Evolutionary conservation across 345 rosid species (phyloP), one percentile per base, ranked within the genome.

Genomic region (Lagerstroemia speciosa): DNA sequence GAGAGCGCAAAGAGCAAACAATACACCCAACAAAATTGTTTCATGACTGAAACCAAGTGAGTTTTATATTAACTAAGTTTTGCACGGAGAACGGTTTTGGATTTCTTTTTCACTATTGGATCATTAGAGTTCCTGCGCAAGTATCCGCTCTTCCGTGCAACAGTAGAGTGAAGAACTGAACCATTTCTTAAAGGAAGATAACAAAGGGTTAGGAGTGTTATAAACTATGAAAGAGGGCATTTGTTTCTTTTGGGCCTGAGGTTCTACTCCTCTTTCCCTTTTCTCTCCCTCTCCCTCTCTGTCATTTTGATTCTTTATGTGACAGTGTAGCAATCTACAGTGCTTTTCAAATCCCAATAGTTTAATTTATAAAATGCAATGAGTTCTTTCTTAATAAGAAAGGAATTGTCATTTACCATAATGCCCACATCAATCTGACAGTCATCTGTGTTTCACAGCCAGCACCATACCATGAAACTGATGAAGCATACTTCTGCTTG

Each of bases 181-280:
- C n/a, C n/a, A n/a, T n/a, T 29, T 65, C 40, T 9, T 22, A n/a
- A 27, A 55, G 33, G 41, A 26, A 38, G 20, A 52, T 5, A 19
- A 19, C 6, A 52, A n/a, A 9, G 5, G 5, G 6, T 19, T 5
- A 10, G 5, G 27, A 8, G 58, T n/a, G n/a, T 4, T 20, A 52
- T 52, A 52, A 52, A 52, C 24, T 52, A 52, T 52, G 10, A 52
- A 52, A 52, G 58, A 1, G 24, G 58, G 1, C 22, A 52, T 80
- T 69, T 75, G 74, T 73, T 78, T 76, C 73, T 76, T 83, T 78
- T 65, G 73, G 79, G 52, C 7, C 5, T 70, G 71, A 71, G 66
- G 53, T 71, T 64, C 57, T 66, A 69, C 66, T 63, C 64, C 41
- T 16, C 19, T 16, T 45, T 38, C 41, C 41, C 10, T 38, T 38